A percentile compares a stretch with the other conserved stretches of the same genome.
Conservation (phyloP, 2,329 filamentous ascomycete species). For the Penicillium vulpinum region DNA sequence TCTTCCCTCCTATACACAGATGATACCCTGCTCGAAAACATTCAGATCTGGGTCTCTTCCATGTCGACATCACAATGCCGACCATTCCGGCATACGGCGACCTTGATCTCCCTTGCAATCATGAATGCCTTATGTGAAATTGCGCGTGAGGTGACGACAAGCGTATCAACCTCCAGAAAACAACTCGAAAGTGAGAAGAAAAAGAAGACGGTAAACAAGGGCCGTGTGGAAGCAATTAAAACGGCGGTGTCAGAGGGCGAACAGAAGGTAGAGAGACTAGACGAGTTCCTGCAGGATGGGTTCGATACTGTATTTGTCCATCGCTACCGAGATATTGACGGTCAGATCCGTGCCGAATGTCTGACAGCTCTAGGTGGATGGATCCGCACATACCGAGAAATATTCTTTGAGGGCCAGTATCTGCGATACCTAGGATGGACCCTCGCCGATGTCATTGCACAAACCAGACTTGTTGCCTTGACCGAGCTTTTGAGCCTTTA, state of each 20-base stretch:
- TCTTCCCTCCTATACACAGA: constrained; percentile 80
- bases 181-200: constrained; percentile 78
- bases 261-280: constrained; percentile 67
- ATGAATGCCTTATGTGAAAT: constrained; percentile 74
- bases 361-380: constrained; percentile 82
- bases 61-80: constrained; percentile 87
- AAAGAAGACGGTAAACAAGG: constrained; percentile 71
- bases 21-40: constrained; percentile 75
- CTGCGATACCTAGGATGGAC: constrained; percentile 95
- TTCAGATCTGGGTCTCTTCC: constrained; percentile 83
- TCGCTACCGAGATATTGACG: constrained; percentile 90
- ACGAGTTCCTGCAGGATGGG: constrained; percentile 74
- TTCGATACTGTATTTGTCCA: constrained; percentile 94
- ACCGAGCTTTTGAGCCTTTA: constrained; percentile 80
- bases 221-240: constrained; percentile 71
- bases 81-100: constrained; percentile 92
- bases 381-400: constrained; percentile 80
- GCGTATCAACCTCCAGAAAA: constrained; percentile 73
- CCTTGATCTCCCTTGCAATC: constrained; percentile 77
- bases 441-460: constrained; percentile 74
- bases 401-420: constrained; percentile 88
- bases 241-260: constrained; percentile 69
- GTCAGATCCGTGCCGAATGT: constrained; percentile 84
- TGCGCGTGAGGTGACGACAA: constrained; percentile 68
- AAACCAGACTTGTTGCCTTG: constrained; percentile 80